Conservation (phyloP, 225 moss, liverwort and hornwort species). For the Polytrichum formosum region DNA sequence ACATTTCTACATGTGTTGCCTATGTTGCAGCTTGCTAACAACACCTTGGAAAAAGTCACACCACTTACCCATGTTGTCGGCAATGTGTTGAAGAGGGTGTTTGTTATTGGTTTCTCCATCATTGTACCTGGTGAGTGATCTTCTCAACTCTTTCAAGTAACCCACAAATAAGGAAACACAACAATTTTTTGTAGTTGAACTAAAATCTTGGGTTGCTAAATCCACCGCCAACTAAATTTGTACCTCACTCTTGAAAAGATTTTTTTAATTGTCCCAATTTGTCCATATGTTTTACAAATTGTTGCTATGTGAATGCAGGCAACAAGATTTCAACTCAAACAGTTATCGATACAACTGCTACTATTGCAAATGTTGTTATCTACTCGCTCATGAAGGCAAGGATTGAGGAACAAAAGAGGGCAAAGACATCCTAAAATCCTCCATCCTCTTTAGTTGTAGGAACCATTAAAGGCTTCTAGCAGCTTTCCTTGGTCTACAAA, state of each 20-base stretch:
- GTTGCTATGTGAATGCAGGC: constrained; percentile 24
- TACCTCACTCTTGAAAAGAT: neutral
- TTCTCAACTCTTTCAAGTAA: neutral
- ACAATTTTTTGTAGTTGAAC: too few relatives aligned
- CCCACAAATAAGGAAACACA: too few relatives aligned
- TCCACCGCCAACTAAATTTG: neutral
- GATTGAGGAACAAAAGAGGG: constrained; percentile 64
- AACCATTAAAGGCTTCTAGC: neutral
- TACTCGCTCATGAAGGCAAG: constrained; percentile 87
- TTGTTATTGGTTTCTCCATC: constrained; percentile 86
- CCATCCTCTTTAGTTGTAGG: neutral
- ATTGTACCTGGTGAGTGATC: constrained; percentile 71
- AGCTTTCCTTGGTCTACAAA: constrained; percentile 16
- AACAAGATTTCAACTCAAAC: constrained; percentile 97
- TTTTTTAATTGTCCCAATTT: too few relatives aligned
- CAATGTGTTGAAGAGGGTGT: constrained; percentile 97
- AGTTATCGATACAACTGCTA: constrained; percentile 77
- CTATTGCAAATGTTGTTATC: constrained; percentile 85
- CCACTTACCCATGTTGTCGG: constrained; percentile 97
- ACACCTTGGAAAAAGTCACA: constrained; percentile 92
- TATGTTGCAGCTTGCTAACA: constrained; percentile 74
- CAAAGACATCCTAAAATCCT: constrained; percentile 23
- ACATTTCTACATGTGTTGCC: too few relatives aligned
- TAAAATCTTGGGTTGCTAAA: neutral
- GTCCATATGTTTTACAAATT: too few relatives aligned